phyloP scores from a whole-genome alignment of 2,329 filamentous ascomycete genomes.

The Exophiala alcalophila region DNA sequence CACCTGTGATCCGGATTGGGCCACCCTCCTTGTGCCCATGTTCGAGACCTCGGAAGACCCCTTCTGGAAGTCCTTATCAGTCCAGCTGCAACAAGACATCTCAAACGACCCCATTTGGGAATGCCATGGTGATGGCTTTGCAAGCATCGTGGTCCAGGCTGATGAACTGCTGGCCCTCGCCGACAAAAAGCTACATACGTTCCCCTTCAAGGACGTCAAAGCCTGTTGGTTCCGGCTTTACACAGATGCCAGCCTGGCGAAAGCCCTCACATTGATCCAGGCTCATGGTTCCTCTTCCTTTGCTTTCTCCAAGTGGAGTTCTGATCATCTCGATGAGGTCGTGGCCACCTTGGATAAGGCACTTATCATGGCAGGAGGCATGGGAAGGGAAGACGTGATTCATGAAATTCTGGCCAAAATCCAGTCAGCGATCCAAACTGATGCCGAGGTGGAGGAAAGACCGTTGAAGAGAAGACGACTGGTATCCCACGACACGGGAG shows the following conservation, averaged over 20 bases:
- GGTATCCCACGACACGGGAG: background rate
- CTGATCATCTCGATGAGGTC: constrained; percentile 49
- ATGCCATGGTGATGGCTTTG: constrained; percentile 15
- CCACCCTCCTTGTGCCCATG: too few relatives aligned
- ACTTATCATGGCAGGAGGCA: constrained; percentile 70
- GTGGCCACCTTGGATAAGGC: constrained; percentile 71
- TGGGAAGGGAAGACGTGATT: constrained; percentile 50
- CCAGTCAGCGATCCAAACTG: background rate
- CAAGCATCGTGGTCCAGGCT: constrained; percentile 34
- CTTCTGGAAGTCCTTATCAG: constrained; percentile 12
- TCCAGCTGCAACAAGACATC: constrained; percentile 3
- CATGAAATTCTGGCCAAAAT: constrained; percentile 29
- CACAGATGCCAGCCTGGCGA: constrained; percentile 54
- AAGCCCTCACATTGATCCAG: constrained; percentile 39
- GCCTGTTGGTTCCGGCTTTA: constrained; percentile 57
- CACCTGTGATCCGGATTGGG: too few relatives aligned
- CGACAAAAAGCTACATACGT: constrained; percentile 53
- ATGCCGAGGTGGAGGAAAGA: constrained; percentile 2
- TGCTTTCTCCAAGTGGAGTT: background rate
- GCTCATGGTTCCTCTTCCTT: constrained; percentile 1
- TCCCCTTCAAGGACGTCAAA: constrained; percentile 56
- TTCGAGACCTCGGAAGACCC: background rate
- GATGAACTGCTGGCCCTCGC: constrained; percentile 49
- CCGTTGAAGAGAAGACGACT: constrained; percentile 10
- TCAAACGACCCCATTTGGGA: constrained; percentile 20